Evolutionary conservation across 495 filamentous ascomycete species (phyloP), one percentile per base, ranked within the genome.

Genomic region (Aspergillus heteromorphus): DNA sequence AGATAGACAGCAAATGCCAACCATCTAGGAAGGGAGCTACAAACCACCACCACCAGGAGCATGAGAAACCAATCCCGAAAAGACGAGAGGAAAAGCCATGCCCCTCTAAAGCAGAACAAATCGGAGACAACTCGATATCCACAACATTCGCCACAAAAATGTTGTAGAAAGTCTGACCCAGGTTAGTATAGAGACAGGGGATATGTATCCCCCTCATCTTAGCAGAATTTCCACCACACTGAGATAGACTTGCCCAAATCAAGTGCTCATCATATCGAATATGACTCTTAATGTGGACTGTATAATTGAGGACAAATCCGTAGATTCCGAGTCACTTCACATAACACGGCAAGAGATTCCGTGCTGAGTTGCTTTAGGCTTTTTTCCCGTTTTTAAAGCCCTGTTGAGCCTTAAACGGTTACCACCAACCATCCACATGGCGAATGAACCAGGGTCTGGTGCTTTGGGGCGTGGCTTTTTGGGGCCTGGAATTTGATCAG

Each of bases 381-480:
- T 72, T 64, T 68, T 72, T 66, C 53, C 65, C 62, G 49, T 59
- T 65, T 72, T 68, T 62, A 60, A 66, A 61, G 65, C 55, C 62
- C 67, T 68, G 48, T 65, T 64, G 31, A 45, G 36, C 51, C 55
- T 67, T 13, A 61, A 51, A 23, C 68, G 61, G 21, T 62, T 63
- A 43, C 60, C 58, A 19, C 73, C 73, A 49, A 73, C 64, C 68
- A 75, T 69, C 73, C 73, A 75, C 59, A 62, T 65, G 1, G 73
- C 65, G 54, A 75, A 73, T 16, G 65, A 58, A n/a, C 65, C 61
- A 31, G 67, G 68, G 18, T 69, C 64, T 13, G 56, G 49, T 40
- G 58, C 53, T 40, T 61, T 67, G 21, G 47, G 49, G 10, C 56
- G 58, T 5, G 65, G 54, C 53, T 70, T 75, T 51, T 73, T 75